phyloP scores from a whole-genome alignment of 2,329 filamentous ascomycete genomes.

The Colletotrichum liaoningense region DNA sequence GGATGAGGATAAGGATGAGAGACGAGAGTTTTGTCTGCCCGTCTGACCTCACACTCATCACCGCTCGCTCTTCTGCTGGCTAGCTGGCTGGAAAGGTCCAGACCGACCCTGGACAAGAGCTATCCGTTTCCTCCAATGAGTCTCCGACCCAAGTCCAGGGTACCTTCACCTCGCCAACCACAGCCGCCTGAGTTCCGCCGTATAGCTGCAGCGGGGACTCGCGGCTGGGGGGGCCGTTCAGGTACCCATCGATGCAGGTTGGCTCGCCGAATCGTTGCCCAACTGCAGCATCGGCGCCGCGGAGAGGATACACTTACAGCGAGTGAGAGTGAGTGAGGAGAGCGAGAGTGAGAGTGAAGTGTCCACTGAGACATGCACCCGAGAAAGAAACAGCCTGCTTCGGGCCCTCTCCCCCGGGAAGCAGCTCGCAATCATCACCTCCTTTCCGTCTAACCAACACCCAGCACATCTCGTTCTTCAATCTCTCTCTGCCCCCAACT shows the following conservation, averaged over 20 bases:
- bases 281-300: not conserved
- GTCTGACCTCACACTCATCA: not conserved
- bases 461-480: constrained; percentile 4
- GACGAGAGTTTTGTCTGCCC: not conserved
- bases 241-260: constrained; percentile 13
- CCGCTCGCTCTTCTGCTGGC: not conserved
- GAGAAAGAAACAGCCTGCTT: constrained; percentile 1
- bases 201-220: not conserved
- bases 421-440: not conserved
- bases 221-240: not conserved
- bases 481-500: constrained; percentile 6
- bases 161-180: not conserved
- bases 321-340: not conserved
- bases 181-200: not conserved
- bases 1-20: not conserved
- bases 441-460: constrained; percentile 22
- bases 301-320: too few species aligned
- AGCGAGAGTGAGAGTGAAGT: not conserved
- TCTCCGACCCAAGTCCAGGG: not conserved
- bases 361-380: constrained; percentile 25
- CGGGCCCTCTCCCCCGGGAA: not conserved
- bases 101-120: not conserved
- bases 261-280: not conserved
- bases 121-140: not conserved
- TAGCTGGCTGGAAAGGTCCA: not conserved